Conservation (phyloP, 768 basidiomycete species). For the Collybiopsis confluens region DNA sequence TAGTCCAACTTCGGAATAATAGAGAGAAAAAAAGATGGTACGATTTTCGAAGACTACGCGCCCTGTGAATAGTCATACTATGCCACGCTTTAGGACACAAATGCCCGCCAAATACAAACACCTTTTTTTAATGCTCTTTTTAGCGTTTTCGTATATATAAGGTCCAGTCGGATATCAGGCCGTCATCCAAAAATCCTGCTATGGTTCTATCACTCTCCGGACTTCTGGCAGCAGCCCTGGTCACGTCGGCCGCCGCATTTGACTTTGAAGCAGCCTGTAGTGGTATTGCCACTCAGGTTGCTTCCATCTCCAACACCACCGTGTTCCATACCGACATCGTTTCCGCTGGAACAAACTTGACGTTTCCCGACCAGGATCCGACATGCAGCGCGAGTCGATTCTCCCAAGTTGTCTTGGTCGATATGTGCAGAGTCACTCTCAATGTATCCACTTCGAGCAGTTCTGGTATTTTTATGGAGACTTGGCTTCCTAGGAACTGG, state of each 20-base stretch:
- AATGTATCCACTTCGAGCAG: slow-evolving; percentile 7
- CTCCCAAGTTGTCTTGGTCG: neutral
- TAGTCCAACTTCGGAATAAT: too few relatives aligned
- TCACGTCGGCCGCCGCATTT: neutral
- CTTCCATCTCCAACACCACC: neutral
- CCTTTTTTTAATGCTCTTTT: too few relatives aligned
- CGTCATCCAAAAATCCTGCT: too few relatives aligned
- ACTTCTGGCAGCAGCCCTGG: too few relatives aligned
- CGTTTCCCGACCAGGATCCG: neutral
- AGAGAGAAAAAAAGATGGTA: too few relatives aligned
- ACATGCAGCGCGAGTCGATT: neutral
- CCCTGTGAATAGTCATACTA: too few relatives aligned
- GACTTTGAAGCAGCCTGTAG: neutral
- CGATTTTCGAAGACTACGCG: too few relatives aligned
- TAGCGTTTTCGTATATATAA: too few relatives aligned
- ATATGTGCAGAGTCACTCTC: slow-evolving; percentile 11
- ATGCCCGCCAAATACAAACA: too few relatives aligned
- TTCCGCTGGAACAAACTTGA: neutral
- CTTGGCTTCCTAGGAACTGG: slow-evolving; percentile 12
- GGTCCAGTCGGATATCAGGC: too few relatives aligned
- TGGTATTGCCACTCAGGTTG: neutral
- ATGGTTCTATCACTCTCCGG: too few relatives aligned
- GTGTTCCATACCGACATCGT: neutral
- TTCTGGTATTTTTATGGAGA: slow-evolving; percentile 7
- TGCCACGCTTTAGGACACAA: too few relatives aligned